These are phyloP conservation scores for Trichoderma brevicompactum DNA, from an alignment of 2,329 filamentous ascomycete genomes.

Conservation along the genomic window DNA sequence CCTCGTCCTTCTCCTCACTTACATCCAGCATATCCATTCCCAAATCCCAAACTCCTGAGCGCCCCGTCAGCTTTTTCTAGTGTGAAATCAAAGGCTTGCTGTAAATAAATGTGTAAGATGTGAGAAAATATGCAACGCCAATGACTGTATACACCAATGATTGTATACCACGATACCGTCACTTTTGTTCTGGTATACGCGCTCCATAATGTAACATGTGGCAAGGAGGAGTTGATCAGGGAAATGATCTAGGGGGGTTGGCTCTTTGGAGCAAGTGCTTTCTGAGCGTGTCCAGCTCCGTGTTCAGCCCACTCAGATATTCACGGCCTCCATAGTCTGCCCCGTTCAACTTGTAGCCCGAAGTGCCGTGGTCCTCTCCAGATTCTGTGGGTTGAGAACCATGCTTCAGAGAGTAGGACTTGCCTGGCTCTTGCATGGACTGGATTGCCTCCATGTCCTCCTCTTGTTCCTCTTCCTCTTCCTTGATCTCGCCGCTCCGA, in stretches of 20 bases:
- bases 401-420: conserved; percentile 3
- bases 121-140: neutral
- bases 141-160: neutral
- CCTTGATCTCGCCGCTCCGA: conserved; percentile 15
- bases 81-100: conserved; percentile 8
- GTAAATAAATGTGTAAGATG: neutral
- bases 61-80: neutral
- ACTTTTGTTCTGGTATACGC: neutral
- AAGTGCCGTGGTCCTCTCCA: neutral
- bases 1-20: neutral
- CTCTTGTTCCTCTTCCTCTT: conserved; percentile 23
- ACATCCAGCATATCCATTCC: neutral
- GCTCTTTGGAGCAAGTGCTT: conserved; percentile 27
- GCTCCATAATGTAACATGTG: neutral
- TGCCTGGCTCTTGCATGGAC: neutral
- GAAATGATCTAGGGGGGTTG: conserved; percentile 11
- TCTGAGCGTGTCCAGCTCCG: conserved; percentile 26
- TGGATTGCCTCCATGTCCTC: conserved; percentile 5
- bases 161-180: neutral
- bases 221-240: neutral
- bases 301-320: conserved; percentile 16
- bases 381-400: neutral
- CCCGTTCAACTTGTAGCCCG: conserved; percentile 2
- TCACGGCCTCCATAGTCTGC: conserved; percentile 14
- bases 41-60: conserved; percentile 20